Base-by-base conservation (phyloP, 345 rosid genomes). In the Eucalyptus regnans region DNA sequence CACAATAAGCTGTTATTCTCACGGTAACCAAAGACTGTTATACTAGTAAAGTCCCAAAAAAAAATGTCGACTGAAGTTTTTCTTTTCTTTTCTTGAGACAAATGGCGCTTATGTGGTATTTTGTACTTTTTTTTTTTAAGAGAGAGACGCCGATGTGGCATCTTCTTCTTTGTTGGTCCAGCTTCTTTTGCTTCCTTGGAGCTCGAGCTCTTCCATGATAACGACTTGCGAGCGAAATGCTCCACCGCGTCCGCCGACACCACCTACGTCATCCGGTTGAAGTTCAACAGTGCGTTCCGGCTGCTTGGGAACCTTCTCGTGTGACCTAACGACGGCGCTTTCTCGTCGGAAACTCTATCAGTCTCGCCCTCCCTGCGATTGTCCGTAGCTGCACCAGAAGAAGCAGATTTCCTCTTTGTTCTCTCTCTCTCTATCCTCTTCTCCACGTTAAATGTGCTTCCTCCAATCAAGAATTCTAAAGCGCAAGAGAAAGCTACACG, bases 21-120 rank as follows among this genome's bases (percentile, higher is more conserved):
- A 51, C 0, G 2, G 0, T 16, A 51, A 52, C 0, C 4, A 7
- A 0, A 52, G 2, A 52, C 1, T 3, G 0, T 52, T 18, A 52
- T 20, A 18, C 4, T 3, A 52, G 1, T 52, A 52, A 52, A 18
- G 0, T 0, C 0, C 0, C 0, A 1, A 56, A 20, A 22, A 22
- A 9, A 22, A 56, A 22, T 56, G 27, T 8, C 22, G 0, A 7
- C 1, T 22, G 11, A 56, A 23, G 6, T 56, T 56, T 56, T 56
- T 23, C 62, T 56, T 1, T 0, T 56, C 22, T 22, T 56, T 56
- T 56, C 27, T 23, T 9, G 29, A 56, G 62, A 56, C 29, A 9
- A 23, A 56, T 56, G 62, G 12, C 13, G 1, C 13, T 56, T 23
- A 23, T 23, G 29, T 23, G 62, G 29, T 56, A 23, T 56, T 54